Evolutionary conservation across 441 rosid genomes (phyloP), one percentile per base, ranked within the genome.

Genomic region (Pelargonium cotyledonis): DNA sequence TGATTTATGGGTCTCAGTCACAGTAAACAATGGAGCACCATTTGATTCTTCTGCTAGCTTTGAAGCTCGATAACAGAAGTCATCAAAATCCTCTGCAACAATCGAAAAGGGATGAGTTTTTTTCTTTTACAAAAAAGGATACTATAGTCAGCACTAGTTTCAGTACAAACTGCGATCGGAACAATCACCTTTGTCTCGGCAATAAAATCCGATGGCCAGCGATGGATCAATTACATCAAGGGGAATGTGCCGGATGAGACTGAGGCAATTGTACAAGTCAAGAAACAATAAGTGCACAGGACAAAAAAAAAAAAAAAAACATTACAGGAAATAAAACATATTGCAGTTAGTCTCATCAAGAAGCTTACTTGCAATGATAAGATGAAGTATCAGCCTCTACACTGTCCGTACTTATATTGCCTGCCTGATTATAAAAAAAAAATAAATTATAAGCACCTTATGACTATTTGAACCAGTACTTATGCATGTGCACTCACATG

Each of bases 11-110:
- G 85, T 77, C 49, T 82, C 76, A 63, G 87, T 78, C 68, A 91
- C 96, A 0, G 99, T 94, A 76, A 94, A 94, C 53, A 94, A 67
- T 0, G 99, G 99, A 57, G 99, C 99, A 2, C 99, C 96, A 7
- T 80, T 78, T 0, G 99, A 89, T 65, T 87, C 92, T 63, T 84
- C 85, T 1, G 96, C 93, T 68, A 94, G 86, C 70, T 84, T 87
- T 41, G 94, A 83, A 63, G 99, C 93, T 53, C 89, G 85, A 41
- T 26, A 70, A 73, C 95, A 94, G 65, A 91, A 88, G 62, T 89
- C 82, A 58, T 89, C 87, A 49, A 94, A 89, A 79, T 90, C 96
- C 76, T 73, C 96, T 92, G 91, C 69, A 66, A 71, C 26, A 49
- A 40, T 1, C 11, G 31, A 57, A 51, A 63, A 16, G 26, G 18